A percentile compares a stretch with the other conserved stretches of the same genome.
Conservation (phyloP, 768 basidiomycete species). For the Kondoa malvinella region DNA sequence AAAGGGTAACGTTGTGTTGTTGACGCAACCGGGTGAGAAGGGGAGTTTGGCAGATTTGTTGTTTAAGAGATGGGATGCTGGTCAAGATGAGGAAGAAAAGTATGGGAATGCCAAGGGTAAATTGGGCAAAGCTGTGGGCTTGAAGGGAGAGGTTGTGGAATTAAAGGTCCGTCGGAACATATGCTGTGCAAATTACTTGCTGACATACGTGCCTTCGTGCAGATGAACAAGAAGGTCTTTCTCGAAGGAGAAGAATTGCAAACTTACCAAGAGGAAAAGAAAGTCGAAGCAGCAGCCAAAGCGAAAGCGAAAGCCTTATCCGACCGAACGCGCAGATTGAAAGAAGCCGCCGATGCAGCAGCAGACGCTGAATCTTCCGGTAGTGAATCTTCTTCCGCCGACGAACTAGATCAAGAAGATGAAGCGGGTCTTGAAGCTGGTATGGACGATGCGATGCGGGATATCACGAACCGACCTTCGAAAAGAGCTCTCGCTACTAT, state of each 20-base stretch:
- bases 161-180: slow-evolving; percentile 1
- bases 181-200: no score
- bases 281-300: slow-evolving; percentile 59
- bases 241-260: slow-evolving; percentile 78
- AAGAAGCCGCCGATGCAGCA: slow-evolving; percentile 72
- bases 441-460: neutral
- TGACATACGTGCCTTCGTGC: neutral
- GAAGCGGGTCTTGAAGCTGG: slow-evolving; percentile 17
- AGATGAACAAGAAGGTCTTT: slow-evolving; percentile 81
- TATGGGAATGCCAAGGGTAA: slow-evolving; percentile 61
- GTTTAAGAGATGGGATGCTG: slow-evolving; percentile 69
- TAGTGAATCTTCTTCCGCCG: slow-evolving; percentile 35
- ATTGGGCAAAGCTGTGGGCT: slow-evolving; percentile 68
- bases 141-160: slow-evolving; percentile 37
- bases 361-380: neutral
- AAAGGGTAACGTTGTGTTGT: slow-evolving; percentile 67
- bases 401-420: slow-evolving; percentile 41
- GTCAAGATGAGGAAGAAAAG: slow-evolving; percentile 59
- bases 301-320: slow-evolving; percentile 69
- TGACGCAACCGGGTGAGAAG: slow-evolving; percentile 62
- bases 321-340: slow-evolving; percentile 64
- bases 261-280: slow-evolving; percentile 56
- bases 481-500: neutral
- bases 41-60: slow-evolving; percentile 61
- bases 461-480: neutral